Base-by-base conservation (phyloP, 495 filamentous ascomycete species). In the Cercophora sp. region DNA sequence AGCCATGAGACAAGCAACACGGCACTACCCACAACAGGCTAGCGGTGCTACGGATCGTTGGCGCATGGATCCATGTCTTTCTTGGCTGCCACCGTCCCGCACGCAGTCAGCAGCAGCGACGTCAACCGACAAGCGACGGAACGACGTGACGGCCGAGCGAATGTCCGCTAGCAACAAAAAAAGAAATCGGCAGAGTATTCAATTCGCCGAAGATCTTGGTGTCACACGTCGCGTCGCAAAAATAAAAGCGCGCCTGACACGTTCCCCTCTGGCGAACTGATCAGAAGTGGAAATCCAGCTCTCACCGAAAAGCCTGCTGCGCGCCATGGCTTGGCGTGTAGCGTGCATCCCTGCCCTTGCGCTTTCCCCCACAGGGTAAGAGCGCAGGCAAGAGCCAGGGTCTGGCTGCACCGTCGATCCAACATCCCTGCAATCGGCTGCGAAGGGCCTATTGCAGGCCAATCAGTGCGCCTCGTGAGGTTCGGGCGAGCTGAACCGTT, bases 1-100 rank as follows among this genome's bases (percentile, higher is more conserved):
- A n/a, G 48, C 24, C 54, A 48, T 29, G 46, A 57, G 29, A 60
- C 54, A 52, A 60, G 57, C 57, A 57, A 48, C 29, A 59, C 53
- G 35, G 53, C 56, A 43, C 27, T 48, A 52, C 23, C 57, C 57
- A 26, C 25, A 52, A 34, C 25, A 5, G 57, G 53, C 37, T 59
- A 56, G 57, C 18, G 36, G 5, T 18, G 36, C 37, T 20, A 37
- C 39, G 32, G 25, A 29, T 34, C 8, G 41, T 31, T 35, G 26
- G 11, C n/a, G 2, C 36, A n/a, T 3, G 11, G n/a, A 44, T 13
- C 10, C 27, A 32, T 8, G 22, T 40, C 35, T 18, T 31, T n/a
- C 8, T 8, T 19, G 45, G 16, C 15, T n/a, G 46, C 34, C 46
- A 26, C 52, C 25, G 36, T 26, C 40, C n/a, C 18, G 16, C 27